Percentiles rank a stretch among this genome's conserved stretches.
Evolutionary conservation across 2,329 filamentous ascomycete genomes (phyloP).

Genomic region (Aspergillus neoniger): DNA sequence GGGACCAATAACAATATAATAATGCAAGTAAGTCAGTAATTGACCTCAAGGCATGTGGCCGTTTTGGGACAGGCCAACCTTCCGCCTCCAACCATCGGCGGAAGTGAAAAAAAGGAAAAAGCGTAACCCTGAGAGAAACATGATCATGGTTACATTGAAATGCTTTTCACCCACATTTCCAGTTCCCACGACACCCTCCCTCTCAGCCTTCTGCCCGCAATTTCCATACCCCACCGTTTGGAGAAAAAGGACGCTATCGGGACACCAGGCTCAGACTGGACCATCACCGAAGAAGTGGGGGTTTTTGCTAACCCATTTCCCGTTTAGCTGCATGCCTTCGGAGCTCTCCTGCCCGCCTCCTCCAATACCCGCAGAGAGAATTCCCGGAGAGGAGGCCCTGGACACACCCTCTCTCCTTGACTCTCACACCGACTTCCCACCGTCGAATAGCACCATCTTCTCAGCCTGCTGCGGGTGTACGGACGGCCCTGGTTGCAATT

Average conservation of each 20-base stretch:
- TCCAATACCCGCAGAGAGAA: constrained; percentile 5
- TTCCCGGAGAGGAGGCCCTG: neutral
- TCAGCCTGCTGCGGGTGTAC: neutral
- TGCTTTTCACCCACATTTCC: neutral
- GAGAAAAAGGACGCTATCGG: neutral
- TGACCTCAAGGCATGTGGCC: neutral
- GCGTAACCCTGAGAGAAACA: neutral
- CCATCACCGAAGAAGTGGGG: neutral
- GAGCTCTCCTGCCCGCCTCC: constrained; percentile 8
- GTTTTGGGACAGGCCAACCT: neutral
- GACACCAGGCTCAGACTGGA: neutral
- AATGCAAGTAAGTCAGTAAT: neutral
- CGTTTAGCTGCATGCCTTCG: constrained; percentile 9
- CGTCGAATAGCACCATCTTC: neutral
- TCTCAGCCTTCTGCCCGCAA: neutral
- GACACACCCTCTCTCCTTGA: neutral
- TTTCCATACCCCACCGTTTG: constrained; percentile 2
- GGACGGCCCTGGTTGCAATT: neutral
- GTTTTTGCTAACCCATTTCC: neutral
- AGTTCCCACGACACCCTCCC: neutral
- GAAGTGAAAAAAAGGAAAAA: neutral
- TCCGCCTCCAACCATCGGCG: neutral
- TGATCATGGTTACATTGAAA: neutral
- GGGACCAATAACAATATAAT: neutral
- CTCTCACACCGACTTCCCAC: constrained; percentile 7